Evolutionary conservation across 2,329 filamentous ascomycete species (phyloP), one percentile per base, ranked within the genome.

Genomic region (Penicillium sp.): DNA sequence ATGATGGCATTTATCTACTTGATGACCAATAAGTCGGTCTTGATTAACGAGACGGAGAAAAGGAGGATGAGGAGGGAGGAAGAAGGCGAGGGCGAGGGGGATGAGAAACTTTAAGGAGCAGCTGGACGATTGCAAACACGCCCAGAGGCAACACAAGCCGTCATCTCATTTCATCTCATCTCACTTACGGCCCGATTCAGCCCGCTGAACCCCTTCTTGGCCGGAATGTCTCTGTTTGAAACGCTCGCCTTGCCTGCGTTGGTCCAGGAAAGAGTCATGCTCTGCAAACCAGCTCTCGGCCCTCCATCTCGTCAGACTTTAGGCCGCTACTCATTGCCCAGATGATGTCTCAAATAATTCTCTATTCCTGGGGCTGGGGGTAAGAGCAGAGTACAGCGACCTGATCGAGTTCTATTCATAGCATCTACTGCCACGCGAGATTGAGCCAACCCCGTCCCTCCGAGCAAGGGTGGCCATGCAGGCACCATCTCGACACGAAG

Each of bases 351-450:
- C 26, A 26, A 26, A 26, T 26, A 26, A 26, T 26, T 26, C 3
- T 6, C 2, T 5, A 26, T 15, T 7, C 6, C 38, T 19, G 38
- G 13, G 38, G 52, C 17, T 62, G 23, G 31, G 23, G 31, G 26
- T 4, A 3, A 26, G 53, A 35, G 44, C 21, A 45, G 23, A 45
- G 35, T 9, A 6, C 15, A 31, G 7, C 8, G 9, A 47, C 26
- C 41, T 21, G 41, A n/a, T 56, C 44, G 26, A 13, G 13, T 56
- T 56, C 53, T 56, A 56, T 47, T 56, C 53, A 48, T 56, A 56
- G 54, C 45, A 8, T 35, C 19, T 9, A 6, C 44, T 21, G 26
- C 26, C 26, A 26, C 3, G 26, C 26, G 26, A 26, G 26, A 26
- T 17, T 35, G 17, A 31, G 54, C 29, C 44, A 48, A 21, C 29